Percentiles rank a stretch among this genome's conserved stretches.
These are phyloP conservation scores for Ambrosia hybrid DNA, from an alignment of 140 eudicot genomes.

Conservation along the genomic window DNA sequence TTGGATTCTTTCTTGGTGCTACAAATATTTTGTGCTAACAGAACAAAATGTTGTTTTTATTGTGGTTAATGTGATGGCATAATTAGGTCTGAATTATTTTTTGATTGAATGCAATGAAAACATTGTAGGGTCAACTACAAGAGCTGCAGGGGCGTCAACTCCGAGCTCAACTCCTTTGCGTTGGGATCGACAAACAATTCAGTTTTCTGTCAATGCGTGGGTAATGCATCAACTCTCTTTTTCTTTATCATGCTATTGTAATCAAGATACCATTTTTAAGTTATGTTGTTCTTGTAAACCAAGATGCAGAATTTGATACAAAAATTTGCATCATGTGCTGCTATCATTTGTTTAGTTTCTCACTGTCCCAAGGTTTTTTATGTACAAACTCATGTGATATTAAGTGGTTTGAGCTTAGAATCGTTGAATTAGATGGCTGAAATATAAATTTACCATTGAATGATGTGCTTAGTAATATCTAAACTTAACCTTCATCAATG, in stretches of 20 bases:
- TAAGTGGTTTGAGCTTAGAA: not conserved
- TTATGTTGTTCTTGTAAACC: not conserved
- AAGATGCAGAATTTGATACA: not conserved
- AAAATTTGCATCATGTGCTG: not conserved
- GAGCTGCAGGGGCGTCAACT: conserved; percentile 71
- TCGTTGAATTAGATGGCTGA: not conserved
- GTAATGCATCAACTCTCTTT: conserved; percentile 32
- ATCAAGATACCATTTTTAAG: not conserved
- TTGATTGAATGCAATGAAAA: conserved; percentile 3
- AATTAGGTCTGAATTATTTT: not conserved
- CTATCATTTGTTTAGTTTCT: not conserved
- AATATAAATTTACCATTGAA: too few relatives aligned
- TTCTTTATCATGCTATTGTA: not conserved
- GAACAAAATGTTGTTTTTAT: not conserved
- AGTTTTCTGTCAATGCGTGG: conserved; percentile 96
- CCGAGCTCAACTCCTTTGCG: conserved; percentile 66
- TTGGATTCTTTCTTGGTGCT: not conserved
- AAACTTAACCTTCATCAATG: too few relatives aligned
- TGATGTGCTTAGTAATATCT: too few relatives aligned
- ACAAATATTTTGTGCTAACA: not conserved
- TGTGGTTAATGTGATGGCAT: not conserved
- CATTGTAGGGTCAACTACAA: conserved; percentile 56
- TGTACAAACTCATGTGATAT: not conserved
- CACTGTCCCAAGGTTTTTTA: not conserved
- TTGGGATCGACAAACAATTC: conserved; percentile 90